Conservation (phyloP, 805 yeast species). For the Spathaspora sp. region DNA sequence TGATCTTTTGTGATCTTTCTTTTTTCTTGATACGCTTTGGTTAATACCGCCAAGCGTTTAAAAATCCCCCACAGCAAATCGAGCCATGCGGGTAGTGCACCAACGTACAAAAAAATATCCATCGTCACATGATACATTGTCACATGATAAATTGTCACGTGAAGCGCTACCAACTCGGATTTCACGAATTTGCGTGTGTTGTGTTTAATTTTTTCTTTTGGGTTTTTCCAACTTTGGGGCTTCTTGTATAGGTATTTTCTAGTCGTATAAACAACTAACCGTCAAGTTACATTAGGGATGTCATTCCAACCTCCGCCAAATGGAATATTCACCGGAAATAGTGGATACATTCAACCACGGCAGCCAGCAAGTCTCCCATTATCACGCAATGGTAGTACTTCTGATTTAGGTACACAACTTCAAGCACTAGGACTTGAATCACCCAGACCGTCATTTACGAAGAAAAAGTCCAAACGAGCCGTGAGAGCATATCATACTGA, state of each 20-base stretch:
- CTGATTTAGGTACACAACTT: conserved; percentile 1
- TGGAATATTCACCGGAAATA: neutral
- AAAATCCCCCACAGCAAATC: no score
- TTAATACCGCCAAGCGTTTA: no score
- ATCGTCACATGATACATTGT: no score
- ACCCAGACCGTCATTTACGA: neutral
- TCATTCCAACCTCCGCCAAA: neutral
- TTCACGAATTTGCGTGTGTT: no score
- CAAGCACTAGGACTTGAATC: conserved; percentile 4
- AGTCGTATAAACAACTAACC: neutral
- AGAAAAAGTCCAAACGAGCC: conserved; percentile 24
- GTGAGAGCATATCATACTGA: conserved; percentile 30
- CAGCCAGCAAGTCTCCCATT: neutral
- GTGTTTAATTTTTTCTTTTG: neutral
- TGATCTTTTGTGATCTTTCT: neutral
- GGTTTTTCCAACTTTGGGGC: neutral
- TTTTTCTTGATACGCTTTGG: neutral
- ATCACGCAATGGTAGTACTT: neutral
- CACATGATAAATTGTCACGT: no score
- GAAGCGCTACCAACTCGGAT: no score
- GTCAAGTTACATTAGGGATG: neutral
- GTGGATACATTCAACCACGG: neutral
- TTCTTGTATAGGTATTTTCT: neutral
- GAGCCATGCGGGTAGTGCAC: no score
- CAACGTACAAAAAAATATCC: neutral